Evolutionary conservation across 768 basidiomycete species (phyloP).

Genomic region (Pisolithus marmoratus): DNA sequence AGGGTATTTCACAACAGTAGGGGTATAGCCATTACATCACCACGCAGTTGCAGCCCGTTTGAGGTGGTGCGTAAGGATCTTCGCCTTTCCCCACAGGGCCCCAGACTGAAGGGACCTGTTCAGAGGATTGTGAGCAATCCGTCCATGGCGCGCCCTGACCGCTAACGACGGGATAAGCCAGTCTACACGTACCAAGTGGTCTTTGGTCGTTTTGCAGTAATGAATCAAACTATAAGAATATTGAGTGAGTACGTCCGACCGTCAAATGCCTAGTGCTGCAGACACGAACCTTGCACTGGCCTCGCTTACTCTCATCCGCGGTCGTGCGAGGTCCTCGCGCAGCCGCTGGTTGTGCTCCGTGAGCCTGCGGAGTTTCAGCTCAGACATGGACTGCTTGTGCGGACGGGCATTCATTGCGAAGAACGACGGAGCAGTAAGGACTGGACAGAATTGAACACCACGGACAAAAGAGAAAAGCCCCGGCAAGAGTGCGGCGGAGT

Average conservation of each 20-base stretch:
- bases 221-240: constrained; percentile 71
- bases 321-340: constrained; percentile 82
- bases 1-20: constrained; percentile 27
- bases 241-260: not conserved
- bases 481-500: not conserved
- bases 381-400: constrained; percentile 94
- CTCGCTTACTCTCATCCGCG: constrained; percentile 88
- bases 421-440: not conserved
- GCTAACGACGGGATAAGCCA: not conserved
- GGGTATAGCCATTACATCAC: constrained; percentile 54
- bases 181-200: constrained; percentile 64
- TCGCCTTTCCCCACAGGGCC: constrained; percentile 84
- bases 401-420: constrained; percentile 64
- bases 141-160: not conserved
- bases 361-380: constrained; percentile 90
- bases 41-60: constrained; percentile 64
- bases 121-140: constrained; percentile 2
- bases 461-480: constrained; percentile 5
- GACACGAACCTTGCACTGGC: constrained; percentile 73
- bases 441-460: not conserved
- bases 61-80: constrained; percentile 88
- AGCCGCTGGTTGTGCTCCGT: constrained; percentile 92
- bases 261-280: not conserved
- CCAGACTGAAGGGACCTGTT: constrained; percentile 89
- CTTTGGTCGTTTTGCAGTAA: constrained; percentile 91